Percentiles rank a stretch among this genome's conserved stretches.
phyloP scores from a whole-genome alignment of 2,329 filamentous ascomycete species.

The Fusarium torulosum region DNA sequence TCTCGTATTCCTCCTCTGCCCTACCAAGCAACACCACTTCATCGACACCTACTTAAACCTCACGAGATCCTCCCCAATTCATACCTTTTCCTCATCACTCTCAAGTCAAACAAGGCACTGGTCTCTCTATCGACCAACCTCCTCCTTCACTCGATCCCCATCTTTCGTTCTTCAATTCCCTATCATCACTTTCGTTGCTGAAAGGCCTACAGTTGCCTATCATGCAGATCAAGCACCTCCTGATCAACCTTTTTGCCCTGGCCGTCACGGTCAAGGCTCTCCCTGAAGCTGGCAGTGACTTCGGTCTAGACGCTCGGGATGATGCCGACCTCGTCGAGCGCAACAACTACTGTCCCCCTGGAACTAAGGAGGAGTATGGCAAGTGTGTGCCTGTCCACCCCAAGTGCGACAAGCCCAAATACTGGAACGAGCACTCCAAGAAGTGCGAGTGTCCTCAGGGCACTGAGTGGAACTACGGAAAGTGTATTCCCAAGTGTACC shows the following conservation, averaged over 20 bases:
- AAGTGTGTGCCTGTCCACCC: constrained; percentile 23
- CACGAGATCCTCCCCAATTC: constrained; percentile 13
- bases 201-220: constrained; percentile 38
- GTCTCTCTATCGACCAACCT: constrained; percentile 27
- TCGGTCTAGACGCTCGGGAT: constrained; percentile 36
- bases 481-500: constrained; percentile 20
- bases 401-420: constrained; percentile 18
- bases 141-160: constrained; percentile 27
- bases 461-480: constrained; percentile 10
- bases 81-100: constrained; percentile 16
- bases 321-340: constrained; percentile 20
- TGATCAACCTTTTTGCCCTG: constrained; percentile 39
- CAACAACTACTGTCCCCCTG: constrained; percentile 23
- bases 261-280: constrained; percentile 41
- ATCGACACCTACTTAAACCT: constrained; percentile 35
- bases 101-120: constrained; percentile 37
- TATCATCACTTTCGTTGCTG: constrained; percentile 23
- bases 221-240: constrained; percentile 41
- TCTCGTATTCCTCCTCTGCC: constrained; percentile 5
- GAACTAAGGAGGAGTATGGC: constrained; percentile 28
- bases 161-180: constrained; percentile 7
- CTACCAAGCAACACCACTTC: background rate
- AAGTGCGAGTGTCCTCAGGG: constrained; percentile 29
- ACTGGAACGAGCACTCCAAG: background rate
- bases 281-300: constrained; percentile 33